phyloP scores from a whole-genome alignment of 2,329 filamentous ascomycete genomes.

The Fusarium sp. region DNA sequence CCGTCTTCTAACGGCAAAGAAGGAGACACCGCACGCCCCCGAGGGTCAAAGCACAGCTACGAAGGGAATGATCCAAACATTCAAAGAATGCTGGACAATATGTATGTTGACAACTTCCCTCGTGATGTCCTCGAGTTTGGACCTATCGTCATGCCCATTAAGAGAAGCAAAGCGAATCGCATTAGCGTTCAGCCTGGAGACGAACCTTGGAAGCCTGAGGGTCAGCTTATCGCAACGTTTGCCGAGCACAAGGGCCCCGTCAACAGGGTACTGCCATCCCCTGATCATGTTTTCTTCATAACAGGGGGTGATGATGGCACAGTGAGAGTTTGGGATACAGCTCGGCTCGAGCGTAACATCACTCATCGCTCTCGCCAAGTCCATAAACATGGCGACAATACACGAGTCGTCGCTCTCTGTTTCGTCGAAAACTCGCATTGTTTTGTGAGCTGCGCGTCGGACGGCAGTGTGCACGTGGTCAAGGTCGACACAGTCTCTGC shows the following conservation, averaged over 20 bases:
- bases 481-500: conserved; percentile 72
- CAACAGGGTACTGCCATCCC: conserved; percentile 83
- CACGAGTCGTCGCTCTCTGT: conserved; percentile 82
- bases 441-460: conserved; percentile 89
- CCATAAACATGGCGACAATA: conserved; percentile 77
- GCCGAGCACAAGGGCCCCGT: conserved; percentile 87
- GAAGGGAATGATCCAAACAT: conserved; percentile 80
- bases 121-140: conserved; percentile 79
- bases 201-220: conserved; percentile 81
- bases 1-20: conserved; percentile 44
- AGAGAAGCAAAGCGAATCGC: conserved; percentile 65
- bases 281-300: conserved; percentile 94
- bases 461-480: conserved; percentile 91
- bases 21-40: conserved; percentile 54
- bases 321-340: conserved; percentile 94
- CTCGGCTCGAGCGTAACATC: conserved; percentile 89
- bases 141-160: conserved; percentile 79
- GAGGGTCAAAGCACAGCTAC: conserved; percentile 80
- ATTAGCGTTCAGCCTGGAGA: conserved; percentile 61
- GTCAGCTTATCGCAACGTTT: conserved; percentile 87
- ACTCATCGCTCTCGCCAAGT: conserved; percentile 88
- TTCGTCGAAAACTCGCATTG: conserved; percentile 96
- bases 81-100: conserved; percentile 80
- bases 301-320: conserved; percentile 92
- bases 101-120: conserved; percentile 81